Evolutionary conservation across 177 flowering plant genomes (phyloP), one percentile per base, ranked within the genome.

Genomic region (Telopea speciosissima): DNA sequence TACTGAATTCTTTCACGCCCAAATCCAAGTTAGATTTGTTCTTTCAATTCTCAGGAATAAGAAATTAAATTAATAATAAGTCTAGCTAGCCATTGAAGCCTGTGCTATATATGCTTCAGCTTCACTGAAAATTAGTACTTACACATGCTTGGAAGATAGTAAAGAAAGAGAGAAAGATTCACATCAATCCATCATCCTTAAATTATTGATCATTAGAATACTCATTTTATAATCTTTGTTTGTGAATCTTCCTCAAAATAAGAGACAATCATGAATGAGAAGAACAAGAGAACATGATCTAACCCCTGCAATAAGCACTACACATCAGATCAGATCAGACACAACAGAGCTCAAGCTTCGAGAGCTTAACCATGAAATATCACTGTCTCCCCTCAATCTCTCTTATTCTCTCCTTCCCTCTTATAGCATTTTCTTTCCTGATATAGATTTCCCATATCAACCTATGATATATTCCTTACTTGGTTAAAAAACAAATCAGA

Each of bases 1-100:
- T n/a, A n/a, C n/a, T n/a, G 64, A 23, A 66, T 23, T 67, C 62
- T 10, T 25, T 74, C 87, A 82, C 82, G 87, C 85, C 71, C 77
- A 75, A 74, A 82, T 84, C 85, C 74, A 70, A 71, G 63, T 74
- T 71, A 52, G 87, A 84, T 79, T 77, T 74, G 66, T 79, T 78
- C 60, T 63, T n/a, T n/a, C n/a, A n/a, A n/a, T n/a, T 36, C 7
- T 36, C 40, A 36, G 40, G 40, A 36, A 36, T 36, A 67, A 70
- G 52, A 78, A 78, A 78, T 74, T 79, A 31, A 31, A 31, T 28
- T 36, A 36, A 36, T 36, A 36, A 36, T 36, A 3, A 36, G 4
- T 2, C 40, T 44, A 25, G 36, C 66, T 80, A 74, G 82, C 72
- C 74, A 72, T 65, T 75, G 44, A 72, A 68, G 83, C 77, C 54